These are phyloP conservation scores for Citrus medica DNA, from an alignment of 345 rosid species.

Conservation along the genomic window DNA sequence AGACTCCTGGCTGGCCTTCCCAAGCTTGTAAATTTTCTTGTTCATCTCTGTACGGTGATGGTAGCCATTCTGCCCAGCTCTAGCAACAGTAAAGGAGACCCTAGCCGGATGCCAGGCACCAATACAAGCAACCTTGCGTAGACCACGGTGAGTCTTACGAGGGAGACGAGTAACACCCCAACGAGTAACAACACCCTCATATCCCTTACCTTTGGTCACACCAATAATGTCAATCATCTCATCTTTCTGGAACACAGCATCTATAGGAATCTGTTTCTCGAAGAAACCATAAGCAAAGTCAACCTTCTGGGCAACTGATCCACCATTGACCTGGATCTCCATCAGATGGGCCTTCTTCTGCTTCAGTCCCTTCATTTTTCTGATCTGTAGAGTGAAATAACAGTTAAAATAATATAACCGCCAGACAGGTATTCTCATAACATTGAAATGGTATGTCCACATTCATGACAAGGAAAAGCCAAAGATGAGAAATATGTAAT, in stretches of 20 bases:
- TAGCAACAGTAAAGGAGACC: slow-evolving; percentile 91
- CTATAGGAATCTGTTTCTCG: slow-evolving; percentile 81
- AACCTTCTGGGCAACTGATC: slow-evolving; percentile 64
- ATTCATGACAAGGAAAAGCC: background rate
- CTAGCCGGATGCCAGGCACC: slow-evolving; percentile 99
- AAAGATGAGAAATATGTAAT: background rate
- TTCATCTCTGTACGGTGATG: slow-evolving; percentile 93
- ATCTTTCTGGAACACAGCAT: slow-evolving; percentile 84
- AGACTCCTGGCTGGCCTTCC: slow-evolving; percentile 73
- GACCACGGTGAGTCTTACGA: slow-evolving; percentile 94
- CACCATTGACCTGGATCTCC: slow-evolving; percentile 97
- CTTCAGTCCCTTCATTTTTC: slow-evolving; percentile 86
- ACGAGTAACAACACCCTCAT: slow-evolving; percentile 89
- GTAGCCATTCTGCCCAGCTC: slow-evolving; percentile 95
- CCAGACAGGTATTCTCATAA: background rate
- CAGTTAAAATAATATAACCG: background rate
- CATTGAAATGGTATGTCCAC: background rate
- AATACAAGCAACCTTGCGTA: slow-evolving; percentile 91
- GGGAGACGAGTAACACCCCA: slow-evolving; percentile 98
- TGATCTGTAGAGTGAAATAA: slow-evolving; percentile 36
- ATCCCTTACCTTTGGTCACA: slow-evolving; percentile 92
- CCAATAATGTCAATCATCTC: slow-evolving; percentile 93
- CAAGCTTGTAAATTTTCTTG: slow-evolving; percentile 82
- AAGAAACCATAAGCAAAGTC: slow-evolving; percentile 80
- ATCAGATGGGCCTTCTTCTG: slow-evolving; percentile 91